These are phyloP conservation scores for Leccinum imitatum DNA, from an alignment of 768 basidiomycete species.

Conservation along the genomic window DNA sequence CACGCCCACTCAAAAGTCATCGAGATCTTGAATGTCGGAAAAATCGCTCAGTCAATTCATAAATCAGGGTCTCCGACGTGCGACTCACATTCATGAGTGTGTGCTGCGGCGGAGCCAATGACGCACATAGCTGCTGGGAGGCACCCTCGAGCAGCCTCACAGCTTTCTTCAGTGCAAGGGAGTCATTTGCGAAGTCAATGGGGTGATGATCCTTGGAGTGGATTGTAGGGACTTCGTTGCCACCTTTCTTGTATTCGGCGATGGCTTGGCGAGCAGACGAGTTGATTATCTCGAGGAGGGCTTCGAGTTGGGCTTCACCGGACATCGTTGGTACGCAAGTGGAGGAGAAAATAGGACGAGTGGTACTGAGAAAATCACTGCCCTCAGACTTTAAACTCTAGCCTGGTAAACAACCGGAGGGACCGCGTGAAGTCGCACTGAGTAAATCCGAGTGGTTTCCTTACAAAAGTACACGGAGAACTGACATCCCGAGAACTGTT, in stretches of 20 bases:
- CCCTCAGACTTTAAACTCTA: constrained; percentile 8
- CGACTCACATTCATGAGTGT: constrained; percentile 26
- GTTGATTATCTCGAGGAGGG: constrained; percentile 33
- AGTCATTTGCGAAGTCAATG: constrained; percentile 20
- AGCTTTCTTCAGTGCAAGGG: constrained; percentile 25
- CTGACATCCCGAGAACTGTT: background rate
- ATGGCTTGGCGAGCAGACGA: constrained; percentile 28
- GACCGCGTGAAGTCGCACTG: background rate
- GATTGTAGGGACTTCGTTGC: constrained; percentile 25
- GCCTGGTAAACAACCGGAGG: background rate
- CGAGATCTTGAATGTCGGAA: no score
- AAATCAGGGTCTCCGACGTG: background rate
- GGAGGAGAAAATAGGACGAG: background rate
- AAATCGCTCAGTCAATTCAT: background rate
- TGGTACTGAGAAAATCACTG: background rate
- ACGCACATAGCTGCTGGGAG: constrained; percentile 28
- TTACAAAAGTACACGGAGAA: background rate
- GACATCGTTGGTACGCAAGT: constrained; percentile 14
- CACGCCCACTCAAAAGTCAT: no score
- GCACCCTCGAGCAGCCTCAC: constrained; percentile 28
- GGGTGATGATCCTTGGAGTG: constrained; percentile 24
- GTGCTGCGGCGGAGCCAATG: constrained; percentile 30
- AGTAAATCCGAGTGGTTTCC: background rate
- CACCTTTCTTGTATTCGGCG: constrained; percentile 25
- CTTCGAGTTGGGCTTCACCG: constrained; percentile 29